Conservation (phyloP, 768 basidiomycete species). For the Gymnopilus junonius region DNA sequence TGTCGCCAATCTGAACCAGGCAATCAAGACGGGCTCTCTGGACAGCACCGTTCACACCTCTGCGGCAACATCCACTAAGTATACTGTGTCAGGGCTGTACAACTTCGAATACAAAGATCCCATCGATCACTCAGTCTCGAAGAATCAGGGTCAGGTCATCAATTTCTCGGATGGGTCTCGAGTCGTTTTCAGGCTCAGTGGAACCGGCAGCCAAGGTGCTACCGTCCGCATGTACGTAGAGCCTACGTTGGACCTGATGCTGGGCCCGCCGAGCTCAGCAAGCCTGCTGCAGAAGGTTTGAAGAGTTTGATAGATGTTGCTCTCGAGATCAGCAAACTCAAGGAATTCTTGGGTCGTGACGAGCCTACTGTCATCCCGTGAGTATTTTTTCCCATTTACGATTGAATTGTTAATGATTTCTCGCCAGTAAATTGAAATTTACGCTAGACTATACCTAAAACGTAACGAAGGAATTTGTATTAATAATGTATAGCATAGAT, state of each 20-base stretch:
- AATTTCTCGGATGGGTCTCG: constrained; percentile 90
- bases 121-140: constrained; percentile 92
- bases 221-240: constrained; percentile 97
- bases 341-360: constrained; percentile 83
- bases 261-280: constrained; percentile 69
- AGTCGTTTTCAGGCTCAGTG: constrained; percentile 94
- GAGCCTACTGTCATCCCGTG: constrained; percentile 95
- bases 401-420: not conserved
- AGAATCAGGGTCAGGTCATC: constrained; percentile 96
- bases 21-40: constrained; percentile 71
- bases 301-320: constrained; percentile 97
- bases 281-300: constrained; percentile 86
- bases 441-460: not conserved
- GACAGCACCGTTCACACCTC: constrained; percentile 71
- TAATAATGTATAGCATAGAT: not conserved
- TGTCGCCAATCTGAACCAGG: constrained; percentile 75
- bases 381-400: constrained; percentile 28
- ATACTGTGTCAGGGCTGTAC: constrained; percentile 77
- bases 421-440: constrained; percentile 5
- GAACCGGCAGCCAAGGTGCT: constrained; percentile 95
- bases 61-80: constrained; percentile 66
- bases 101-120: constrained; percentile 98
- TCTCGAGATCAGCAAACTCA: constrained; percentile 80
- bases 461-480: not conserved
- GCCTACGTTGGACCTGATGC: constrained; percentile 75